Base-by-base conservation (phyloP, 1,284 basidiomycete genomes). In the Marasmius fiardii region DNA sequence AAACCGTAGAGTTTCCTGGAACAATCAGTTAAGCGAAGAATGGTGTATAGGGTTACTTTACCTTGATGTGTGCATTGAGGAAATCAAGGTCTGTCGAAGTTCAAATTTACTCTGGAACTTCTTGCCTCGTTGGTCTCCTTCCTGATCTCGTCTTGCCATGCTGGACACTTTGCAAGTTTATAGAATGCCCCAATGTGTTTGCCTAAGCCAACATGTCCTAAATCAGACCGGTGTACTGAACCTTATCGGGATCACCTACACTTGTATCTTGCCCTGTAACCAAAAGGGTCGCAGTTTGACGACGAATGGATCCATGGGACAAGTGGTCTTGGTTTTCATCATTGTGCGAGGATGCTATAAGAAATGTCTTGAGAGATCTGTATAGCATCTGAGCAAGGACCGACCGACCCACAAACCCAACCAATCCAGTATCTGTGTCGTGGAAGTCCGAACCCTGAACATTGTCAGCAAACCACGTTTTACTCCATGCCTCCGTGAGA, bases 1-100 rank as follows among this genome's bases (percentile, higher is more conserved):
- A 11, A 52, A 44, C 28, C 57, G 57, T 23, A 58, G 49, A n/a
- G 49, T 55, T 56, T 58, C 57, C 57, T 58, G 4, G 11, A 45
- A 20, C 12, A 45, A 16, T 23, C 23, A 16, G 47, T 11, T 12
- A n/a, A 4, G 14, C 12, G 12, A 8, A 41, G 14, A 20, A 14
- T 28, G 6, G 20, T 52, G 12, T 11, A 12, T 20, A 34, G 18
- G n/a, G n/a, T n/a, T n/a, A n/a, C 14, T 18, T 20, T 16, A 55
- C 54, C 35, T 55, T 55, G 39, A 55, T 23, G 20, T 52, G n/a
- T 23, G 48, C 47, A 20, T 55, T 55, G 28, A 55, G 39, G 34
- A 26, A 51, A 3, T 55, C 48, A 14, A 51, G 37, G 31, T 55
- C 37, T n/a, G n/a, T n/a, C n/a, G n/a, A n/a, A n/a, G 11, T 35